phyloP scores from a whole-genome alignment of 23 red algal genomes.

The Gracilaria vermiculophylla region DNA sequence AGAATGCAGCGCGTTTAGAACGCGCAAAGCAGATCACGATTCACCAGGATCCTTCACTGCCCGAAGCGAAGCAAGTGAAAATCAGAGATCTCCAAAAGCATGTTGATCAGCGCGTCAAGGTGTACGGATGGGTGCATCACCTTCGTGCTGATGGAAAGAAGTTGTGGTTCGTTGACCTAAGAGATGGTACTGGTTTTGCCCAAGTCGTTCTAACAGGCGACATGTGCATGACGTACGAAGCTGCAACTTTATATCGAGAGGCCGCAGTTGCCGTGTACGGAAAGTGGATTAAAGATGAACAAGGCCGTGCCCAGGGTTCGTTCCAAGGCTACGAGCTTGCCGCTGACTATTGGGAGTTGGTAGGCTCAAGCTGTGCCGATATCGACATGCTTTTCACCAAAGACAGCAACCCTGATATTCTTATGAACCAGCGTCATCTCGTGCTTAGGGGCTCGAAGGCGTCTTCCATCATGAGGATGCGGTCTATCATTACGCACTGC shows the following conservation, averaged over 20 bases:
- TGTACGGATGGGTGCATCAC: constrained; percentile 93
- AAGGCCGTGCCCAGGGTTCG: constrained; percentile 82
- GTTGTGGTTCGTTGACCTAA: constrained; percentile 93
- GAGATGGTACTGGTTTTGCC: constrained; percentile 93
- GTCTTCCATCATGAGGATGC: constrained; percentile 76
- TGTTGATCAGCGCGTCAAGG: constrained; percentile 49
- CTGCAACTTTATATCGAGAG: constrained; percentile 83
- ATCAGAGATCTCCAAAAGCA: constrained; percentile 66
- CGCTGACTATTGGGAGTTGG: constrained; percentile 93
- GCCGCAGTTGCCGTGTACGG: constrained; percentile 83
- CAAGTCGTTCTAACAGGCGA: constrained; percentile 88
- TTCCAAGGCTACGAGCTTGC: constrained; percentile 85
- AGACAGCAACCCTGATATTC: constrained; percentile 88
- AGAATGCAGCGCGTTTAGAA: constrained; percentile 71
- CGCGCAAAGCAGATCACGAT: constrained; percentile 73
- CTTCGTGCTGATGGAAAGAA: constrained; percentile 84
- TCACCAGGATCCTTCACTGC: constrained; percentile 68
- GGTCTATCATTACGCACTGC: constrained; percentile 90
- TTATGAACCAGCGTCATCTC: constrained; percentile 93
- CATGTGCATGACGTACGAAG: constrained; percentile 92
- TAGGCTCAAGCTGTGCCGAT: constrained; percentile 77
- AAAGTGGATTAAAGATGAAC: constrained; percentile 60
- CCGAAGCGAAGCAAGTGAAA: constrained; percentile 49
- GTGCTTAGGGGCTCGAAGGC: constrained; percentile 84
- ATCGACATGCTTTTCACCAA: constrained; percentile 94